A percentile compares a stretch with the other conserved stretches of the same genome.
Evolutionary conservation across 495 filamentous ascomycete species (phyloP).

Genomic region (Immersiella caudata): DNA sequence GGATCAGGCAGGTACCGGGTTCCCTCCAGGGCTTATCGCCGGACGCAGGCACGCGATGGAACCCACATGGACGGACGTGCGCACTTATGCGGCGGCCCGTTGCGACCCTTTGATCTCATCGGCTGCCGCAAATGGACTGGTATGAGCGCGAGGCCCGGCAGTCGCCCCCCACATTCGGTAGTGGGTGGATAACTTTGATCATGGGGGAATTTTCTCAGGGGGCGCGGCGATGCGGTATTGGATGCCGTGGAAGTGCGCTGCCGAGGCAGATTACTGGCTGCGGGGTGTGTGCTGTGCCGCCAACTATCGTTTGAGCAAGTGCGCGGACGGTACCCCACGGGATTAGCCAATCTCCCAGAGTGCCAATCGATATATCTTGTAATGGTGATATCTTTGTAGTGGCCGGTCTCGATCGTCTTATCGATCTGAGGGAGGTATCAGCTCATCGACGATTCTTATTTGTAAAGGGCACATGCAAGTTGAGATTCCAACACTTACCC

Average conservation of each 20-base stretch:
- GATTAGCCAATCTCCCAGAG: background rate
- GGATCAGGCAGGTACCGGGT: background rate
- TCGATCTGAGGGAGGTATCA: background rate
- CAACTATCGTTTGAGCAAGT: background rate
- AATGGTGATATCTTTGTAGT: background rate
- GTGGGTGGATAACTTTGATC: background rate
- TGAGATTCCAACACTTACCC: background rate
- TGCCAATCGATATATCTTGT: background rate
- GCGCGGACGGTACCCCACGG: background rate
- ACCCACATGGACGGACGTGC: background rate
- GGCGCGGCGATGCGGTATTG: background rate
- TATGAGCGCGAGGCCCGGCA: background rate
- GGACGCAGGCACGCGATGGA: background rate
- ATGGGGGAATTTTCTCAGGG: background rate
- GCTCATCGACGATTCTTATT: background rate
- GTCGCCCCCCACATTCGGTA: background rate
- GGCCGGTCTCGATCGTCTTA: background rate
- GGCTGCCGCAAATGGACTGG: background rate
- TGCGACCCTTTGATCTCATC: background rate
- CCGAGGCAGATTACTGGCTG: background rate
- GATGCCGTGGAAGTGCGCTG: background rate
- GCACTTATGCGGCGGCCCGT: background rate
- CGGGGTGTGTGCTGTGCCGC: background rate
- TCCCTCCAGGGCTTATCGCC: background rate
- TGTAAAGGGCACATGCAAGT: background rate